Base-by-base conservation (phyloP, 345 rosid species). In the Gynandropsis gynandra region DNA sequence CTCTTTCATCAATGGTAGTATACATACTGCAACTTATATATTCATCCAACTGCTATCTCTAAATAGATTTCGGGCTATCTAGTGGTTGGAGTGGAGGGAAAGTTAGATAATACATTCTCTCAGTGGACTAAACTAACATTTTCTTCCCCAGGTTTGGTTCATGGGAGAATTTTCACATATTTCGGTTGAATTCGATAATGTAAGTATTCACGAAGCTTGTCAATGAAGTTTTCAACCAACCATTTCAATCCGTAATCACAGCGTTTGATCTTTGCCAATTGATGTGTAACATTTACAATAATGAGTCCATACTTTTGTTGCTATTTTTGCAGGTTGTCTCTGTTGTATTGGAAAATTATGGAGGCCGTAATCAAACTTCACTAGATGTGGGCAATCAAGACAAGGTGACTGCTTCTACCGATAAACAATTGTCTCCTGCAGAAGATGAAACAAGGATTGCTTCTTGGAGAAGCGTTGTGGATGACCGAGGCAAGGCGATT, bases 121-220 rank as follows among this genome's bases (percentile, higher is more conserved):
- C 18, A 42, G 27, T 41, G 37, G 51, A n/a, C 50, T 37, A 8
- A 47, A 32, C 17, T 55, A 49, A 50, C 20, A 42, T 7, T 10
- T 24, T 48, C 34, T 32, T 40, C 5, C 14, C 11, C 72, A 78
- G 92, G 76, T 80, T 57, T 80, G 92, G 87, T 80, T 78, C 72
- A 83, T 83, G 87, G 87, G 87, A 34, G 82, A 80, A 44, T 80
- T 78, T 63, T 80, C 92, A 54, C 85, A 80, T 59, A 73, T 78
- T 56, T 72, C 85, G 40, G 67, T 75, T 12, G 85, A 76, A 57
- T 83, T 83, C 53, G 92, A 83, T 56, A 68, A 70, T 72, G 87
- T 80, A 66, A 76, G 82, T 66, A 56, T 56, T 12, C 21, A 34
- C 48, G 32, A 24, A 65, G 42, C 33, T 14, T 41, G 44, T 55